Percentiles rank a stretch among this genome's conserved stretches.
These are phyloP conservation scores for Pythium myriotylum DNA, from an alignment of 352 stramenopile species.

Conservation along the genomic window DNA sequence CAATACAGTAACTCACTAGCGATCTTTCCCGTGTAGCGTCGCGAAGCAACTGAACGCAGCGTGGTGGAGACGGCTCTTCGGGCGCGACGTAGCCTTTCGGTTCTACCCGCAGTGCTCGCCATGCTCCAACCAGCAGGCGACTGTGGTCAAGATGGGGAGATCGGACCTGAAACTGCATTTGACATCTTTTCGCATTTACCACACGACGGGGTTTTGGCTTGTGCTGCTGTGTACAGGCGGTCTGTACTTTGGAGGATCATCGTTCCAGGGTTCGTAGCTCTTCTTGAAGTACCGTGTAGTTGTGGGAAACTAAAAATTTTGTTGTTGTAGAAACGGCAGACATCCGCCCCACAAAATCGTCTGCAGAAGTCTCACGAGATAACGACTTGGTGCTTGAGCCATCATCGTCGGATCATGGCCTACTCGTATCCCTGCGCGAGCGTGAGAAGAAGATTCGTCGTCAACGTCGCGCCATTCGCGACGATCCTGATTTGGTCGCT, in stretches of 20 bases:
- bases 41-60: slow-evolving; percentile 56
- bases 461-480: slow-evolving; percentile 23
- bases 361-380: neutral
- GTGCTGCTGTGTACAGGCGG: slow-evolving; percentile 76
- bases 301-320: neutral
- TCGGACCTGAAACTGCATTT: slow-evolving; percentile 73
- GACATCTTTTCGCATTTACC: slow-evolving; percentile 63
- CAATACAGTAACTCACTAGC: neutral
- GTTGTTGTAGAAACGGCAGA: slow-evolving; percentile 53
- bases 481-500: slow-evolving; percentile 29
- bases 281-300: neutral
- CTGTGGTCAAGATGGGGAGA: slow-evolving; percentile 65
- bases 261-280: slow-evolving; percentile 45
- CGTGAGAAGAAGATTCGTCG: slow-evolving; percentile 56
- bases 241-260: slow-evolving; percentile 70
- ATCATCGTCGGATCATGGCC: slow-evolving; percentile 42
- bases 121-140: slow-evolving; percentile 79
- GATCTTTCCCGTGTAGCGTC: slow-evolving; percentile 35
- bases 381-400: slow-evolving; percentile 14
- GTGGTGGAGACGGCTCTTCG: slow-evolving; percentile 40
- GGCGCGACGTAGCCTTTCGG: slow-evolving; percentile 61
- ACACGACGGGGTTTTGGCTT: slow-evolving; percentile 81
- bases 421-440: slow-evolving; percentile 56
- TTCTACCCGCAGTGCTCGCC: slow-evolving; percentile 86
- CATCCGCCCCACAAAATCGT: slow-evolving; percentile 17